phyloP scores from a whole-genome alignment of 2,329 filamentous ascomycete genomes.

The Dryadomyces sulphureus region DNA sequence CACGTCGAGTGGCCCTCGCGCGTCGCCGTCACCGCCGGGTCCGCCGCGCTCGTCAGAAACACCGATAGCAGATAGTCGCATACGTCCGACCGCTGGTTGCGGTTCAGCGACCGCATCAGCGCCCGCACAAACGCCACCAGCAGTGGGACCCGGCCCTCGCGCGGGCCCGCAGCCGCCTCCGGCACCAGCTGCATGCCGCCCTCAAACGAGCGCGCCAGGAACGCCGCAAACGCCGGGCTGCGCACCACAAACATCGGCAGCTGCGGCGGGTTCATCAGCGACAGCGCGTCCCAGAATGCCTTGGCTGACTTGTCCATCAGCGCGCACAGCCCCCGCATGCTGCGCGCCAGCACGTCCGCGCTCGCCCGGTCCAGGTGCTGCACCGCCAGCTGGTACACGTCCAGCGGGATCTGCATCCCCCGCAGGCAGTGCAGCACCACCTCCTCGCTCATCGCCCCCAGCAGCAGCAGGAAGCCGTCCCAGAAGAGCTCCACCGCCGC shows the following conservation, averaged over 20 bases:
- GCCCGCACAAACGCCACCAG: slow-evolving; percentile 66
- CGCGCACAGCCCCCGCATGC: slow-evolving; percentile 54
- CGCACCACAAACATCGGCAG: slow-evolving; percentile 75
- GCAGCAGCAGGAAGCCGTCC: slow-evolving; percentile 59
- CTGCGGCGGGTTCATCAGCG: slow-evolving; percentile 61
- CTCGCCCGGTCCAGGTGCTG: slow-evolving; percentile 35
- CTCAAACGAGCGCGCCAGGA: slow-evolving; percentile 46
- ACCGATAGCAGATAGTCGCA: slow-evolving; percentile 67
- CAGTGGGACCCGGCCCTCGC: slow-evolving; percentile 19
- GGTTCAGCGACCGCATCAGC: slow-evolving; percentile 63
- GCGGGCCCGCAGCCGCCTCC: not conserved
- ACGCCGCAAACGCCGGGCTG: slow-evolving; percentile 48
- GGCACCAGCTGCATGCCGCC: slow-evolving; percentile 26
- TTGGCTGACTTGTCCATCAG: slow-evolving; percentile 62
- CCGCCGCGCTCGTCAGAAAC: slow-evolving; percentile 34
- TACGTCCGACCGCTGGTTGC: slow-evolving; percentile 54
- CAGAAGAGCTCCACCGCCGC: slow-evolving; percentile 57
- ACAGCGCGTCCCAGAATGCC: slow-evolving; percentile 81
- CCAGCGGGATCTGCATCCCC: slow-evolving; percentile 63
- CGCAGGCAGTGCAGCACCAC: slow-evolving; percentile 67
- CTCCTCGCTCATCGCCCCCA: slow-evolving; percentile 57
- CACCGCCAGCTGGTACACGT: slow-evolving; percentile 48
- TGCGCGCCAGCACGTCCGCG: slow-evolving; percentile 46
- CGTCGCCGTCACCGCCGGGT: slow-evolving; percentile 35
- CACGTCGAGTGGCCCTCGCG: slow-evolving; percentile 44